Evolutionary conservation across 73 alveolate species (phyloP).

Genomic region (Paraurostyla sp.): DNA sequence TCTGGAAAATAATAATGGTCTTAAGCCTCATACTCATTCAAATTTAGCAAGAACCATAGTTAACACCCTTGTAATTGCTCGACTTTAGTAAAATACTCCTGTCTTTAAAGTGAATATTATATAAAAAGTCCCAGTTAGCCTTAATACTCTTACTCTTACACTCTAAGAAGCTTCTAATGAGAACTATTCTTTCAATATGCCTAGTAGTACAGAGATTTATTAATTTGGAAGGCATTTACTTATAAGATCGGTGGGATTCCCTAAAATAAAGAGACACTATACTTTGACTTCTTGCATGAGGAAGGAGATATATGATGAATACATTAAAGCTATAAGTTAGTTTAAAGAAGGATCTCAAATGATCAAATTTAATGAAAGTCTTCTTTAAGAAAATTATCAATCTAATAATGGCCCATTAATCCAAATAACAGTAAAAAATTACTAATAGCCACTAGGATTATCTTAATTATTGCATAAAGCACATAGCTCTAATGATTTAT

Average conservation of each 20-base stretch:
- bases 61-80: slow-evolving; percentile 20
- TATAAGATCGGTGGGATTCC: not conserved
- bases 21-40: slow-evolving; percentile 46
- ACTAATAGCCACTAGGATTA: slow-evolving; percentile 1
- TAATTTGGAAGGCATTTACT: slow-evolving; percentile 55
- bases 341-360: not conserved
- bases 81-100: not conserved
- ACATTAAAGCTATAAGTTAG: not conserved
- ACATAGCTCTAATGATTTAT: not conserved
- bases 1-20: not conserved
- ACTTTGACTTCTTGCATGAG: slow-evolving; percentile 26
- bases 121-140: not conserved
- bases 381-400: not conserved
- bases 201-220: not conserved
- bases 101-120: not conserved
- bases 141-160: not conserved
- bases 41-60: slow-evolving; percentile 6
- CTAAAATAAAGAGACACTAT: slow-evolving; percentile 52
- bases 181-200: not conserved
- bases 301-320: not conserved
- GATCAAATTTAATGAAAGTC: not conserved
- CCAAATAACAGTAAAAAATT: slow-evolving; percentile 20
- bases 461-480: not conserved
- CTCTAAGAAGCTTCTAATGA: not conserved
- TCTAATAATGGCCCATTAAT: not conserved